Conservation (phyloP, 768 basidiomycete genomes). For the Termitomyces sp. region DNA sequence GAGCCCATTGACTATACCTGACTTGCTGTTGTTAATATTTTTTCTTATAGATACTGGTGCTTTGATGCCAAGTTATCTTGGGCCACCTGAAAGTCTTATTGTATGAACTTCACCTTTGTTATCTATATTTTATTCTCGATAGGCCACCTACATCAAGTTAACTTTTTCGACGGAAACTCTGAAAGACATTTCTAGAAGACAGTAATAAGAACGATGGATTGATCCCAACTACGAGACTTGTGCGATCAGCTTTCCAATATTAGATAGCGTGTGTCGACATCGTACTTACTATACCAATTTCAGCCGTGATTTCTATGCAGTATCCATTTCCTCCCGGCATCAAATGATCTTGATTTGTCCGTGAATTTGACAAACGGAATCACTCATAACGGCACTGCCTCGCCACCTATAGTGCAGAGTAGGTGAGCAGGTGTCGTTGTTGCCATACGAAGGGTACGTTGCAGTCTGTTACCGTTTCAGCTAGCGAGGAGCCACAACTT, state of each 20-base stretch:
- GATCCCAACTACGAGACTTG: neutral
- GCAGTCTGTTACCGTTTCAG: neutral
- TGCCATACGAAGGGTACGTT: neutral
- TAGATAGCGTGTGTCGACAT: neutral
- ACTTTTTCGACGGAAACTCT: neutral
- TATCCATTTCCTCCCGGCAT: neutral
- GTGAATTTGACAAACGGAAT: neutral
- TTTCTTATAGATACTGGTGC: conserved; percentile 46
- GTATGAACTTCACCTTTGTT: neutral
- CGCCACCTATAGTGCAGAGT: neutral
- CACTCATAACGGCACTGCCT: neutral
- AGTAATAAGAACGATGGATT: neutral
- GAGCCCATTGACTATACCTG: conserved; percentile 5
- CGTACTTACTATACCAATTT: too few relatives aligned
- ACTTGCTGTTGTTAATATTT: neutral
- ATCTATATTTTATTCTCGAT: neutral
- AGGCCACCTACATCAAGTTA: neutral
- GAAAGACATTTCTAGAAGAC: too few relatives aligned
- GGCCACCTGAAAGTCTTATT: conserved; percentile 49
- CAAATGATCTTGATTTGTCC: neutral
- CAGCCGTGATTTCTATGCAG: neutral
- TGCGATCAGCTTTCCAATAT: neutral
- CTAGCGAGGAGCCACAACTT: neutral
- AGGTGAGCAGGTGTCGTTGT: neutral
- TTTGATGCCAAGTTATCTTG: conserved; percentile 49